A percentile compares a stretch with the other conserved stretches of the same genome.
phyloP scores from a whole-genome alignment of 2,329 filamentous ascomycete genomes.

The Geosmithia morbida region DNA sequence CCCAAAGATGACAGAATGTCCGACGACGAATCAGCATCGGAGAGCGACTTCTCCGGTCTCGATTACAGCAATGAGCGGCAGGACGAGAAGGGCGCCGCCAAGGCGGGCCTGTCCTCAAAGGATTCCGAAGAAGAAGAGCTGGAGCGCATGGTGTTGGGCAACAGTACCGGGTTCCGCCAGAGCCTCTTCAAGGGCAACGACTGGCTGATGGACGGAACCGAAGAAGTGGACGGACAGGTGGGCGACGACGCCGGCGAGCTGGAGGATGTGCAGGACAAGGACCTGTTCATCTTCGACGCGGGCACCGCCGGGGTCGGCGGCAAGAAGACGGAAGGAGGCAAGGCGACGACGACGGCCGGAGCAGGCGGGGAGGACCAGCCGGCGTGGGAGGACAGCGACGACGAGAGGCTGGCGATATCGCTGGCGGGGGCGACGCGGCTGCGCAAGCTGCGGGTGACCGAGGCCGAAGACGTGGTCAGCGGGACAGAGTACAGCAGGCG shows the following conservation, averaged over 20 bases:
- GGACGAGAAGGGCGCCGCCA: slow-evolving; percentile 5
- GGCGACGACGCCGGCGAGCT: slow-evolving; percentile 35
- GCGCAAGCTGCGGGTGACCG: slow-evolving; percentile 68
- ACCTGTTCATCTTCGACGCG: slow-evolving; percentile 75
- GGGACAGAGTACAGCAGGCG: slow-evolving; percentile 75
- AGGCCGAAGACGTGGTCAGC: slow-evolving; percentile 72
- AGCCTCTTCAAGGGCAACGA: slow-evolving; percentile 48
- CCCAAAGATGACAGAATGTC: slow-evolving; percentile 13
- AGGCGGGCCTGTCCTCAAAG: slow-evolving; percentile 37
- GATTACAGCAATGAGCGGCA: slow-evolving; percentile 14
- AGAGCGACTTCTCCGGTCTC: slow-evolving; percentile 13
- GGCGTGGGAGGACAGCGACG: slow-evolving; percentile 91
- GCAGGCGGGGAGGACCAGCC: slow-evolving; percentile 25
- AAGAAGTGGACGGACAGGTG: slow-evolving; percentile 29
- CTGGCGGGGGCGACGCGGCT: slow-evolving; percentile 61
- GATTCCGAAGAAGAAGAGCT: slow-evolving; percentile 76
- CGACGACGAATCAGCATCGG: slow-evolving; percentile 11
- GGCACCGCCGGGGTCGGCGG: slow-evolving; percentile 28
- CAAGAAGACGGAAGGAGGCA: slow-evolving; percentile 10
- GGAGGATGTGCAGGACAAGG: slow-evolving; percentile 56
- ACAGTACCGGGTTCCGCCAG: slow-evolving; percentile 66
- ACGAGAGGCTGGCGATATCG: slow-evolving; percentile 75
- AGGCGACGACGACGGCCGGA: not conserved
- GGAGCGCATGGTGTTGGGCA: slow-evolving; percentile 78
- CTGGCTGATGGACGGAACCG: slow-evolving; percentile 25